phyloP scores from a whole-genome alignment of 495 filamentous ascomycete genomes.

The Cercophora scortea region DNA sequence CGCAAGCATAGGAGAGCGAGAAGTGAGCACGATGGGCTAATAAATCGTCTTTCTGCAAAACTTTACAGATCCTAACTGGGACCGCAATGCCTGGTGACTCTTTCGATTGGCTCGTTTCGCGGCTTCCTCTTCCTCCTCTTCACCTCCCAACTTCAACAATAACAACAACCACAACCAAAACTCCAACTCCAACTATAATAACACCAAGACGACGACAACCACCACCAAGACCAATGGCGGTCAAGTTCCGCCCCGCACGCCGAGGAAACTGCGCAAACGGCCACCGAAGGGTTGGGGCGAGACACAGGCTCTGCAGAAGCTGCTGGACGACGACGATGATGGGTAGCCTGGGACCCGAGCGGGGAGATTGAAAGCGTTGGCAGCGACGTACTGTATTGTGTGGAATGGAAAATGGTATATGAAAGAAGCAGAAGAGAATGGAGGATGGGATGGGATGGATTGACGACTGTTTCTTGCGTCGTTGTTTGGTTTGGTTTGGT shows the following conservation, averaged over 20 bases:
- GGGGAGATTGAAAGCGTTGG: too few relatives aligned
- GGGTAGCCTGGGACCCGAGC: not conserved
- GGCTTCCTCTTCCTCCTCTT: not conserved
- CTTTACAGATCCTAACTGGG: conserved; percentile 63
- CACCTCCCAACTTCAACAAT: conserved; percentile 1
- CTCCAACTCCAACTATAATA: not conserved
- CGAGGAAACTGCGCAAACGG: conserved; percentile 42
- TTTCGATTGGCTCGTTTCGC: conserved; percentile 22
- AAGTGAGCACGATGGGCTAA: too few relatives aligned
- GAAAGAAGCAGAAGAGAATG: not conserved
- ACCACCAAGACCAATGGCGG: not conserved
- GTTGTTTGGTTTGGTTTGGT: too few relatives aligned
- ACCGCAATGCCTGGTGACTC: conserved; percentile 67
- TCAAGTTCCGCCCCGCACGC: conserved; percentile 17
- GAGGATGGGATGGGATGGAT: not conserved
- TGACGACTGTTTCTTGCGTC: too few relatives aligned
- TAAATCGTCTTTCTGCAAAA: not conserved
- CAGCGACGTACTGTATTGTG: too few relatives aligned
- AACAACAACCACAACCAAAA: conserved; percentile 2
- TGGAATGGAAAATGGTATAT: not conserved
- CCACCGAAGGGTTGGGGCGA: conserved; percentile 27
- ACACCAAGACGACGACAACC: not conserved
- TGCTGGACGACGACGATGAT: conserved; percentile 4
- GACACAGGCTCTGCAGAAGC: conserved; percentile 19
- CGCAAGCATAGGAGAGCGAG: too few relatives aligned